Evolutionary conservation across 306 rosid species (phyloP).

Genomic region (Macrotyloma uniflorum): DNA sequence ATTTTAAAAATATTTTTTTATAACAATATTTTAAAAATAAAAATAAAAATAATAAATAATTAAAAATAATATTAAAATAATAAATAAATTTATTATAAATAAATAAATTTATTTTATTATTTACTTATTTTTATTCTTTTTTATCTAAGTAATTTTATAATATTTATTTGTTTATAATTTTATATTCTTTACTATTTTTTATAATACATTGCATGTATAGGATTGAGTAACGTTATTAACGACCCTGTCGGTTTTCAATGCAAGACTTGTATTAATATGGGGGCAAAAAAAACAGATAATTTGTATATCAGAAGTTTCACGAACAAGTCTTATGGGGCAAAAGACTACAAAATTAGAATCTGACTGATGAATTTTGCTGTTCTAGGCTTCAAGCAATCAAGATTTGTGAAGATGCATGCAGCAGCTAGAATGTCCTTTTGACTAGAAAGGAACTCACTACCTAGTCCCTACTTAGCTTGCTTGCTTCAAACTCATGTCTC

Average conservation of each 20-base stretch:
- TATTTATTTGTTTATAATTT: no score
- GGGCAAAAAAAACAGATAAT: neutral
- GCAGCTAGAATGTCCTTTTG: constrained; percentile 47
- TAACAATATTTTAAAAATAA: no score
- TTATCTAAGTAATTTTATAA: no score
- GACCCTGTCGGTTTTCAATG: neutral
- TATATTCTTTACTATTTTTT: neutral
- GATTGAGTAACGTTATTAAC: neutral
- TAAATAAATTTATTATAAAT: no score
- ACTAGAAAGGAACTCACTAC: constrained; percentile 42
- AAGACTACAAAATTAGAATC: neutral
- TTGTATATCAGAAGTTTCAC: neutral
- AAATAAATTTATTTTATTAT: no score
- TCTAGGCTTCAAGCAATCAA: neutral
- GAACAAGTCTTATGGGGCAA: neutral
- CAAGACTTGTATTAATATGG: neutral
- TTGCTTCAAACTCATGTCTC: constrained; percentile 55
- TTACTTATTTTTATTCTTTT: no score
- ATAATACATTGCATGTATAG: neutral
- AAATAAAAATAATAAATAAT: no score
- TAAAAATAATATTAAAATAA: no score
- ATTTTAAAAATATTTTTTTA: no score
- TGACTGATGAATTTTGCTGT: neutral
- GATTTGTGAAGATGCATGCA: constrained; percentile 19
- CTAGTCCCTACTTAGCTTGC: constrained; percentile 49